Base-by-base conservation (phyloP, 2,329 filamentous ascomycete species). In the Aspergillus uvarum region DNA sequence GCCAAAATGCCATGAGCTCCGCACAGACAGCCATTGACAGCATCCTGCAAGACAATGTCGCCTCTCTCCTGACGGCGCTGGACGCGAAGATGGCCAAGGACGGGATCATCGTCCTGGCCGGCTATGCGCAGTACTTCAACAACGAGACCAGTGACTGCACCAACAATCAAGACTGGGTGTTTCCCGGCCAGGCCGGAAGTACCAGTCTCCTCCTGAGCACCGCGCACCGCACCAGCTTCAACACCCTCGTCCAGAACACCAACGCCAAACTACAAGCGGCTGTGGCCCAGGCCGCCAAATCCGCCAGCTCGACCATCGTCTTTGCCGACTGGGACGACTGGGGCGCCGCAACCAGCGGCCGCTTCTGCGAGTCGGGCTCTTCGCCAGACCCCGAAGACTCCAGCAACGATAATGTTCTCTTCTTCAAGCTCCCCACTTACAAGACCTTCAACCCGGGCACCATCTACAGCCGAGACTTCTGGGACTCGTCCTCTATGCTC, bases 321-420 rank as follows among this genome's bases (percentile, higher is more conserved):
- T 56, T 56, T 47, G 67, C 71, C 14, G 51, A 76, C 51, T 76
- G 74, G 74, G 65, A 69, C 51, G 21, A 47, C 7, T 75, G 70
- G 16, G 63, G 67, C 22, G 63, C 56, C 2, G 26, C 22, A 54
- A 68, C 72, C 42, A 56, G 66, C 2, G 73, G 74, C 21, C 70
- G 74, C 56, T 68, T 74, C 61, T 77, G 74, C 61, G 55, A 58
- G 16, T 65, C 66, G 4, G 32, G 21, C 10, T 63, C 63, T 2
- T 53, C 54, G 63, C 6, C n/a, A 48, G 47, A 62, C 51, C 54
- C 72, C 73, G 5, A n/a, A n/a, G 74, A 76, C 57, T 53, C 62
- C 1, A 56, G 65, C 2, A 70, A 74, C 56, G 63, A 64, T 1
- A 65, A 75, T 21, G 54, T 76, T 59, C 68, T 69, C 14, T 77